Evolutionary conservation across 441 rosid species (phyloP), one percentile per base, ranked within the genome.

Genomic region (Pelargonium australe): DNA sequence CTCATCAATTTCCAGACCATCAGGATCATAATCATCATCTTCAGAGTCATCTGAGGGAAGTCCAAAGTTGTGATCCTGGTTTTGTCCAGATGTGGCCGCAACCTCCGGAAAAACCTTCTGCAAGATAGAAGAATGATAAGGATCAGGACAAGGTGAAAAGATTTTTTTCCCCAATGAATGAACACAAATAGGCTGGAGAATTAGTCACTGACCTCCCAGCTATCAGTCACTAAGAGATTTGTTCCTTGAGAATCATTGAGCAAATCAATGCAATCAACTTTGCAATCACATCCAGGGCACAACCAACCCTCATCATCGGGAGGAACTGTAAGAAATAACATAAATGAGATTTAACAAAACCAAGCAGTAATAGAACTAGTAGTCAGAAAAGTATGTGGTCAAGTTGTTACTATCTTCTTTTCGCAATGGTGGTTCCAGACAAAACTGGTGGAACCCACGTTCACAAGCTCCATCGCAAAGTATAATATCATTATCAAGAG

Each of bases 391-490:
- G 73, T 61, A 67, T 34, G 71, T 20, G 77, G 75, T 80, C 66
- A 28, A 69, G 80, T 75, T 66, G 75, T 82, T 95, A 95, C 99
- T 84, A 71, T 95, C 89, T 86, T 92, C 97, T 79, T 87, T 89
- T 14, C 72, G 82, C 81, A 95, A 68, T 19, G 98, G 97, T 14
- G 98, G 97, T 65, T 81, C 82, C 83, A 95, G 79, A 81, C 99
- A 95, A 79, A 73, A 81, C 67, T 95, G 99, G 75, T 95, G 99
- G 77, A 90, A 95, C 66, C 93, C 98, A 23, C 99, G 86, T 70
- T 92, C 97, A 71, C 99, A 95, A 72, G 85, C 87, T 64, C 99
- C 99, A 71, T 95, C 98, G 40, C 99, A 92, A 64, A 95, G 96
- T 77, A 95, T 86, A 75, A 95, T 92, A 84, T 95, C 99, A 76